phyloP scores from a whole-genome alignment of 192 early-diverging fungal genomes.

The Umbelopsis isabellina region DNA sequence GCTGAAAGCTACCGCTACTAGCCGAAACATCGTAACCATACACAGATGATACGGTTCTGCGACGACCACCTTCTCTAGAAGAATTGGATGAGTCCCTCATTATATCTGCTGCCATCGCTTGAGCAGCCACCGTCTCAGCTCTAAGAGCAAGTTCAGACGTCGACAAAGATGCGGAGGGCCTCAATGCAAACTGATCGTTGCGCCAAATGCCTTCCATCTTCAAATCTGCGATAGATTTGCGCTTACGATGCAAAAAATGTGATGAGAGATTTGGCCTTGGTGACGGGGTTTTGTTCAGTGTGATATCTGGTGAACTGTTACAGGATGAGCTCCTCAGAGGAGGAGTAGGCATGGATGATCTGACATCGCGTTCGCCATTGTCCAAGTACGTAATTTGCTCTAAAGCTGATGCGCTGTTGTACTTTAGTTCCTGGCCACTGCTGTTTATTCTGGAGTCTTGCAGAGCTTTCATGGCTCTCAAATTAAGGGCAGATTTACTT shows the following conservation, averaged over 20 bases:
- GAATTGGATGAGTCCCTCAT: background rate
- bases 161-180: background rate
- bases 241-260: slow-evolving; percentile 9
- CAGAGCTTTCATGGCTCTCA: background rate
- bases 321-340: background rate
- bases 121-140: slow-evolving; percentile 2
- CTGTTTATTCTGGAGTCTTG: background rate
- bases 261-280: background rate
- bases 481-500: slow-evolving; percentile 13
- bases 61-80: slow-evolving; percentile 1
- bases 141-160: slow-evolving; percentile 1
- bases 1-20: slow-evolving; percentile 4
- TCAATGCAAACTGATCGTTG: slow-evolving; percentile 3
- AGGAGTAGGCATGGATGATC: background rate
- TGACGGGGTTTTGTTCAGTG: background rate
- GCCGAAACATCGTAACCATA: slow-evolving; percentile 12
- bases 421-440: background rate
- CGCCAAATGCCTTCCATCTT: slow-evolving; percentile 14
- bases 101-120: slow-evolving; percentile 3
- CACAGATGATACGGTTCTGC: slow-evolving; percentile 5
- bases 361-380: background rate
- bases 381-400: background rate
- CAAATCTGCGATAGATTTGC: slow-evolving; percentile 11
- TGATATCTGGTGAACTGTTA: slow-evolving; percentile 1
- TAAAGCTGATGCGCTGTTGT: background rate